These are phyloP conservation scores for Vaccinium vitisidaea DNA, from an alignment of 148 eudicot genomes.

Conservation along the genomic window DNA sequence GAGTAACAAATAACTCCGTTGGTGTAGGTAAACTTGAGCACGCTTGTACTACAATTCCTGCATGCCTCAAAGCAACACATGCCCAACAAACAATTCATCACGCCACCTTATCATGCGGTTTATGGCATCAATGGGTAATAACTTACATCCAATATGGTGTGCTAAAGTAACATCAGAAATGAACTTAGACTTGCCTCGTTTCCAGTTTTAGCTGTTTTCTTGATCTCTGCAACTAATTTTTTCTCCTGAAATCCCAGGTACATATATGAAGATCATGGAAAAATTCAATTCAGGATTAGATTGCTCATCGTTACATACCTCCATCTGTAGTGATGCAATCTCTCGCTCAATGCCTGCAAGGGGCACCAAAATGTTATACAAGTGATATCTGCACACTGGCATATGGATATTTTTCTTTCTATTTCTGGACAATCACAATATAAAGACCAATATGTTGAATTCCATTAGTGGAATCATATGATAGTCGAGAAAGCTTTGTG, in stretches of 20 bases:
- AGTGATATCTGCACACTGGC: conserved; percentile 1
- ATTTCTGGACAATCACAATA: not conserved
- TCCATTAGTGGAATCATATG: not conserved
- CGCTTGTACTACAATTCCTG: not conserved
- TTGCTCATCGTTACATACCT: conserved; percentile 37
- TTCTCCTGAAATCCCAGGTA: conserved; percentile 45
- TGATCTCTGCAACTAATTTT: conserved; percentile 73
- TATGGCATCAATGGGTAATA: not conserved
- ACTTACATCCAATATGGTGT: not conserved
- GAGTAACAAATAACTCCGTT: not conserved
- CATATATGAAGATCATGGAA: not conserved
- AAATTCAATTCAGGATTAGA: not conserved
- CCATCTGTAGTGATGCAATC: conserved; percentile 61
- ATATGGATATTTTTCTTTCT: not conserved
- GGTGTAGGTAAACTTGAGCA: not conserved
- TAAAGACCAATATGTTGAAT: not conserved
- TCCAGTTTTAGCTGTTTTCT: conserved; percentile 73
- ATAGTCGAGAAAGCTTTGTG: not conserved
- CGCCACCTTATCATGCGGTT: not conserved
- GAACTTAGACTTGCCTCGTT: conserved; percentile 53
- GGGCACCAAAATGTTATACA: conserved; percentile 1
- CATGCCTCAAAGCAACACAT: not conserved
- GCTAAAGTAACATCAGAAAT: conserved; percentile 4
- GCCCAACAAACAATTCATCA: not conserved
- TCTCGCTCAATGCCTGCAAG: conserved; percentile 63